These are phyloP conservation scores for Secale cereale DNA, from an alignment of 176 grass and related monocot species.

Conservation along the genomic window DNA sequence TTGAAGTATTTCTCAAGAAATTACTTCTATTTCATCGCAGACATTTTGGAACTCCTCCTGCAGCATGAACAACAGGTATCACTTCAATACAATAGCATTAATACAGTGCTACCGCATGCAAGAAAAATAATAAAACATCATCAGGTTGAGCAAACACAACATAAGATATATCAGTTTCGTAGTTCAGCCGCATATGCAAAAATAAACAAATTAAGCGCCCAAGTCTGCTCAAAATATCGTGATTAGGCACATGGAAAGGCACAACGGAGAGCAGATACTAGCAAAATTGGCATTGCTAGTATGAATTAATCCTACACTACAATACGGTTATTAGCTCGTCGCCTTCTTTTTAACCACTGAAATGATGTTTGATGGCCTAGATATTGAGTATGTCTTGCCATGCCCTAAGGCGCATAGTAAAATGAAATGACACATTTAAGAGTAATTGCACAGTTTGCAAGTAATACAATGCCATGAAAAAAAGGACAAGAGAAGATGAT, in stretches of 20 bases:
- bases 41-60: constrained; percentile 58
- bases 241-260: constrained; percentile 1
- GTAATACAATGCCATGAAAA: background rate
- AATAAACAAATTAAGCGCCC: background rate
- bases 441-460: background rate
- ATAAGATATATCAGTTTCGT: background rate
- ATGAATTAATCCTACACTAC: background rate
- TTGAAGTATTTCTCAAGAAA: background rate
- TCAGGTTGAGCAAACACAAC: background rate
- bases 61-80: constrained; percentile 24
- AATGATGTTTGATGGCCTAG: background rate
- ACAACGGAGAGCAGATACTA: background rate
- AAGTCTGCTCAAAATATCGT: constrained; percentile 13
- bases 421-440: background rate
- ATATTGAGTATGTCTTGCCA: background rate
- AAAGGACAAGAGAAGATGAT: background rate
- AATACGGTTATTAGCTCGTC: background rate
- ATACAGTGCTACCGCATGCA: background rate
- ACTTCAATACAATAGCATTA: background rate
- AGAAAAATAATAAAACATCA: background rate
- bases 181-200: background rate
- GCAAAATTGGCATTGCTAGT: background rate
- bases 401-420: background rate
- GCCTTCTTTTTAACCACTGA: background rate
- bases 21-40: constrained; percentile 50